These are phyloP conservation scores for Coemansia sp. DNA, from an alignment of 192 early-diverging fungal species.

Conservation along the genomic window DNA sequence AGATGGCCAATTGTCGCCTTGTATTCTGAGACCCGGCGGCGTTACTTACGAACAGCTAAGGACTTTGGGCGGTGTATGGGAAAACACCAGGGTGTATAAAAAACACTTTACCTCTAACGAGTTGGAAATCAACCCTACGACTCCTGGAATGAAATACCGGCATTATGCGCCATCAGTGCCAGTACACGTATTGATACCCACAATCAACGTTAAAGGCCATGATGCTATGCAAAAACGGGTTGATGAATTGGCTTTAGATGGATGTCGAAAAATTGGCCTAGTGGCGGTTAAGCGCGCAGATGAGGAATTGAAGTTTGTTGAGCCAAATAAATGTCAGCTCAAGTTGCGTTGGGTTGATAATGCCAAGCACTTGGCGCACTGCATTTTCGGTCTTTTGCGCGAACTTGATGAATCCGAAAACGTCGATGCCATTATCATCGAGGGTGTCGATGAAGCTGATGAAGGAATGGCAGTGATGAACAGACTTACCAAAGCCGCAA, in stretches of 20 bases:
- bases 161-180: conserved; percentile 93
- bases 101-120: conserved; percentile 70
- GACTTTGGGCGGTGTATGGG: conserved; percentile 60
- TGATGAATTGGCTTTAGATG: neutral
- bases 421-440: conserved; percentile 79
- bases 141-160: conserved; percentile 99
- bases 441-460: conserved; percentile 83
- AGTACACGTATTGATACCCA: conserved; percentile 71
- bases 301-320: neutral
- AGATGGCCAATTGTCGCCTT: conserved; percentile 55
- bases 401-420: conserved; percentile 65
- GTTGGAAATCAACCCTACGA: conserved; percentile 80
- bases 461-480: conserved; percentile 98
- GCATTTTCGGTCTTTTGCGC: conserved; percentile 82
- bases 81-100: conserved; percentile 71
- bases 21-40: conserved; percentile 90
- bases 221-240: conserved; percentile 26
- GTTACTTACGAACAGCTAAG: conserved; percentile 78
- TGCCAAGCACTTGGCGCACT: conserved; percentile 67
- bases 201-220: neutral
- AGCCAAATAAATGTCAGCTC: conserved; percentile 8
- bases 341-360: conserved; percentile 39
- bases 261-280: conserved; percentile 4
- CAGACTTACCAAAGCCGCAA: conserved; percentile 85
- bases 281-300: conserved; percentile 6